Evolutionary conservation across 306 rosid species (phyloP).

Genomic region (Styphnolobium japonicum): DNA sequence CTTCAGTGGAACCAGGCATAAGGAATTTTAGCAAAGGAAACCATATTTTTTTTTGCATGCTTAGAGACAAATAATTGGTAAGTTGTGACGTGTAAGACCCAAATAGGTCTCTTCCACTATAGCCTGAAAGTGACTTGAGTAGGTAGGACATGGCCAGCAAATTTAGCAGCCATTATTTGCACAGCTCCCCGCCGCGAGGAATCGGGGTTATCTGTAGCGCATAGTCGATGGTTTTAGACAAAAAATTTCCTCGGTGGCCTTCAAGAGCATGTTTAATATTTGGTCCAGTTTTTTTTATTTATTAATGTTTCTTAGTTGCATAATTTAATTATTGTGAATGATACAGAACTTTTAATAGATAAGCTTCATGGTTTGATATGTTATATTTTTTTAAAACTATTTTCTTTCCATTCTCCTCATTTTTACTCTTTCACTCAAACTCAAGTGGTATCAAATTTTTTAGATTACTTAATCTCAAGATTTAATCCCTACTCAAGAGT

Average conservation of each 20-base stretch:
- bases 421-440: neutral
- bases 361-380: neutral
- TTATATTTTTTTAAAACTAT: neutral
- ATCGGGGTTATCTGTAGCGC: neutral
- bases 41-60: neutral
- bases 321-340: neutral
- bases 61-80: slow-evolving; percentile 28
- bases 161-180: slow-evolving; percentile 5
- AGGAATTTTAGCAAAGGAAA: slow-evolving; percentile 8
- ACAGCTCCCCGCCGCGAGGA: neutral
- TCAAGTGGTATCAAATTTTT: no score
- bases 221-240: neutral
- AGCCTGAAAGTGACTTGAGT: slow-evolving; percentile 30
- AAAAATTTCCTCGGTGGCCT: neutral
- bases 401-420: neutral
- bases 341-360: neutral
- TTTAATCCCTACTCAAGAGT: no score
- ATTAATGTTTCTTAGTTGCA: neutral
- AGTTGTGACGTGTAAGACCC: neutral
- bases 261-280: neutral
- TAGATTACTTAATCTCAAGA: no score
- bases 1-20: slow-evolving; percentile 15
- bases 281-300: neutral
- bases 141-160: slow-evolving; percentile 10
- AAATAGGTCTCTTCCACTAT: slow-evolving; percentile 14